Evolutionary conservation across 257 asterid species (phyloP).

Genomic region (Perilla frutescens): DNA sequence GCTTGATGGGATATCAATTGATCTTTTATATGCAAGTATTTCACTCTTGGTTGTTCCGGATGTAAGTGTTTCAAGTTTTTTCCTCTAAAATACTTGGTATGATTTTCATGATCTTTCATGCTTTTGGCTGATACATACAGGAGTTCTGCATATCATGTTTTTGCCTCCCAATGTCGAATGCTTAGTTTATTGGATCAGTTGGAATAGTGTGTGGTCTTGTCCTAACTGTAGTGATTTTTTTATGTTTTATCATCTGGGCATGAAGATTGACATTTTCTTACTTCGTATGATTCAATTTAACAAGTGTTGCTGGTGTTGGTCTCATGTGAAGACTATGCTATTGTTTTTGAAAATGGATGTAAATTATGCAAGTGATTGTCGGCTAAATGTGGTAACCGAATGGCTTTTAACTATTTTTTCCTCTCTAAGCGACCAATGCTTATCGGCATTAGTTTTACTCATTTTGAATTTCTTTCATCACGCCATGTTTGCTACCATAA

Average conservation of each 20-base stretch:
- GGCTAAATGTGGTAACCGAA: not conserved
- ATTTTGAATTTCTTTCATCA: not conserved
- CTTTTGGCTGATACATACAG: not conserved
- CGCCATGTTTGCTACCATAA: not conserved
- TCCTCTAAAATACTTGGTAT: not conserved
- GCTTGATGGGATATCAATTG: constrained; percentile 94
- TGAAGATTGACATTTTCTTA: not conserved
- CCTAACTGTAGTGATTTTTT: not conserved
- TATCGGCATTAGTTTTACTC: not conserved
- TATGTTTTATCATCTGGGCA: not conserved
- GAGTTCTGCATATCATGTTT: not conserved
- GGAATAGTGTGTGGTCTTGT: not conserved
- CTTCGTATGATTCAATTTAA: not conserved
- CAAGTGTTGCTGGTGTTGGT: constrained; percentile 11
- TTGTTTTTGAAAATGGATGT: not conserved
- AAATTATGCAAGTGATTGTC: constrained; percentile 3
- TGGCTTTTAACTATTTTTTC: not conserved
- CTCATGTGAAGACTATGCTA: not conserved
- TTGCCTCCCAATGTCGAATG: not conserved
- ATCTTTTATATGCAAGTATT: constrained; percentile 93
- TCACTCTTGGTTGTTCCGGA: constrained; percentile 87
- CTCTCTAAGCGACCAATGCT: not conserved
- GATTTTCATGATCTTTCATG: constrained; percentile 16
- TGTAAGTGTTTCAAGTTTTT: constrained; percentile 53
- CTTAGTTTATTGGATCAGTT: not conserved